Conservation (phyloP, 768 basidiomycete genomes). For the Xerocomus brunneocitrinus region DNA sequence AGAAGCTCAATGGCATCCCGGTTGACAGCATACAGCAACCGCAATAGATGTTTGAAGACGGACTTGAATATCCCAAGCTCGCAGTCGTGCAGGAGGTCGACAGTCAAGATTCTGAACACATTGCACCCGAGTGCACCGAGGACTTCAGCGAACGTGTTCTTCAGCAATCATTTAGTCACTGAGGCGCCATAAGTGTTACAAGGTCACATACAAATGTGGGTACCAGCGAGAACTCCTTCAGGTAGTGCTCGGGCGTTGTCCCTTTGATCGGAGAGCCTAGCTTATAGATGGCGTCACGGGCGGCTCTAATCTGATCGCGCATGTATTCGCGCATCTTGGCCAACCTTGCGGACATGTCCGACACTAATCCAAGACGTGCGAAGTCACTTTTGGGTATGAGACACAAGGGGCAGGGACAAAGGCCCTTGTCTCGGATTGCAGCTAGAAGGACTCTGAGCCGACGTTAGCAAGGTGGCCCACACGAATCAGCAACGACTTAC, state of each 20-base stretch:
- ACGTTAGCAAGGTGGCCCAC: too few species aligned
- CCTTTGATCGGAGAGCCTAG: constrained; percentile 11
- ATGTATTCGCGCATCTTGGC: background rate
- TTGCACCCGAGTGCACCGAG: constrained; percentile 21
- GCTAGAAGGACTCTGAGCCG: constrained; percentile 20
- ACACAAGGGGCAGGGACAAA: constrained; percentile 31
- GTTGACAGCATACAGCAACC: constrained; percentile 23
- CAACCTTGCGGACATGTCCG: constrained; percentile 5
- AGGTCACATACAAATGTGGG: constrained; percentile 10
- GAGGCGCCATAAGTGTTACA: background rate
- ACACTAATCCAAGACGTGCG: constrained; percentile 5
- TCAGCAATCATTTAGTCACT: too few species aligned
- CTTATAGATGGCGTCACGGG: constrained; percentile 9
- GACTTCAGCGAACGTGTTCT: constrained; percentile 34
- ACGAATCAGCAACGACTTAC: background rate
- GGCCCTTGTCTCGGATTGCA: constrained; percentile 25
- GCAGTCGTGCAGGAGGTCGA: constrained; percentile 40
- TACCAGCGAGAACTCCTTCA: constrained; percentile 10
- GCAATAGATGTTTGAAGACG: constrained; percentile 34
- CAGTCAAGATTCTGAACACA: constrained; percentile 25
- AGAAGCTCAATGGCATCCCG: constrained; percentile 1
- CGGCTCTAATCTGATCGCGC: background rate
- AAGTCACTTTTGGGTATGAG: constrained; percentile 16
- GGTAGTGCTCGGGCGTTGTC: background rate
- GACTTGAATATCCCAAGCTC: constrained; percentile 39